These are phyloP conservation scores for Citrus reticulata DNA, from an alignment of 345 rosid species.

Conservation along the genomic window DNA sequence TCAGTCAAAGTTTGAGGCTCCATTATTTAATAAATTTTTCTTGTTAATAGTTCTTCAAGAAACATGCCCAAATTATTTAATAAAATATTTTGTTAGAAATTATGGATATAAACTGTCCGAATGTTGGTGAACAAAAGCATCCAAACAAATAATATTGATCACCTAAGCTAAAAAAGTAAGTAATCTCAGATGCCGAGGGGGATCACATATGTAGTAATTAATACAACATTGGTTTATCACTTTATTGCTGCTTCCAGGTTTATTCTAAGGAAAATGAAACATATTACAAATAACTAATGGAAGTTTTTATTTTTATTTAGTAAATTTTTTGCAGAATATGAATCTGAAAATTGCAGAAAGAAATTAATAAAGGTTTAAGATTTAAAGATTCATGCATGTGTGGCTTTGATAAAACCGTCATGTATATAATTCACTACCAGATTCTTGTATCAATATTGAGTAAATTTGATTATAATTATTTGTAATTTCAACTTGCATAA, in stretches of 20 bases:
- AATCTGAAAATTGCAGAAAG: too few relatives aligned
- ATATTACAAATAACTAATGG: too few relatives aligned
- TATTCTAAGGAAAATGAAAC: too few relatives aligned
- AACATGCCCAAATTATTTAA: background rate
- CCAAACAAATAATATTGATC: slow-evolving; percentile 18
- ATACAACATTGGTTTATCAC: too few relatives aligned
- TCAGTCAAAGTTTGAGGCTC: background rate
- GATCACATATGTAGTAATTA: too few relatives aligned
- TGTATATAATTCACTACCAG: background rate
- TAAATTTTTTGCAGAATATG: too few relatives aligned
- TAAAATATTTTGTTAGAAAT: slow-evolving; percentile 1
- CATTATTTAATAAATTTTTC: background rate
- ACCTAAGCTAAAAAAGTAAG: background rate
- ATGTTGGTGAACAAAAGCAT: slow-evolving; percentile 16
- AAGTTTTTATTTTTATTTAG: too few relatives aligned
- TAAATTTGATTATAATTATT: too few relatives aligned
- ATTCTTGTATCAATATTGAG: background rate
- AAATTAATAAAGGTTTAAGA: too few relatives aligned
- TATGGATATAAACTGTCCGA: slow-evolving; percentile 1
- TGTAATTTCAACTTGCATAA: background rate
- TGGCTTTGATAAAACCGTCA: too few relatives aligned
- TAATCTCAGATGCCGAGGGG: background rate
- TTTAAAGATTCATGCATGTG: background rate
- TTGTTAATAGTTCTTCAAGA: background rate
- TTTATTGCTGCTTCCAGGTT: too few relatives aligned